Evolutionary conservation across 345 rosid genomes (phyloP).

Genomic region (Carallia pectinifolia): DNA sequence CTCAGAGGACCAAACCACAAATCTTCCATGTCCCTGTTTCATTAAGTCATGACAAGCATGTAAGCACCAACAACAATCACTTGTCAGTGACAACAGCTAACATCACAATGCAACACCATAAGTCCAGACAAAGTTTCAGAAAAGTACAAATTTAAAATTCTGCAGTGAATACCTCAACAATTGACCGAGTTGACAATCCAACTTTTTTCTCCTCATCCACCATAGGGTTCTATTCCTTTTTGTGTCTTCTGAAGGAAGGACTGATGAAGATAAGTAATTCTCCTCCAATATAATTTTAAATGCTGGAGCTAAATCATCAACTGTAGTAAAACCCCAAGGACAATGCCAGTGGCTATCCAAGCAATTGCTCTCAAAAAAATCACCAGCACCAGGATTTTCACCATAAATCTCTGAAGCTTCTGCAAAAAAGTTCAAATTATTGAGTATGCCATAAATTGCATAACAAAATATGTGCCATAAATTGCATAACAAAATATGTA

Average conservation of each 20-base stretch:
- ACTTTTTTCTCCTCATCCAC: slow-evolving; percentile 79
- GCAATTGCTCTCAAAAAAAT: slow-evolving; percentile 29
- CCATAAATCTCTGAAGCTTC: slow-evolving; percentile 49
- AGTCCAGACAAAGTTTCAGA: background rate
- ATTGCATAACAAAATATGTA: slow-evolving; percentile 5
- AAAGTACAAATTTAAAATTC: background rate
- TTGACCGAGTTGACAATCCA: slow-evolving; percentile 66
- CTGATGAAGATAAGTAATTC: slow-evolving; percentile 57
- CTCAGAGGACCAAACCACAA: slow-evolving; percentile 91
- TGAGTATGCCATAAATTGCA: slow-evolving; percentile 1
- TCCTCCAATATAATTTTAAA: slow-evolving; percentile 76
- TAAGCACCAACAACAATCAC: background rate
- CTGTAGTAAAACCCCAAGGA: slow-evolving; percentile 71
- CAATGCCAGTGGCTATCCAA: slow-evolving; percentile 64
- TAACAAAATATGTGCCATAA: slow-evolving; percentile 13
- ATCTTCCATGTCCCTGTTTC: slow-evolving; percentile 68
- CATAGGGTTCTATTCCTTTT: slow-evolving; percentile 51
- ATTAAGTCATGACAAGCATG: slow-evolving; percentile 19
- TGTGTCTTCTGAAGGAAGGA: slow-evolving; percentile 52
- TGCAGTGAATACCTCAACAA: slow-evolving; percentile 52
- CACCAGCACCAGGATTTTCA: slow-evolving; percentile 29
- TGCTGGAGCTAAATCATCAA: slow-evolving; percentile 75
- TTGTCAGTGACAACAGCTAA: background rate
- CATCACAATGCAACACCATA: background rate
- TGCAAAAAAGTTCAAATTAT: slow-evolving; percentile 13